These are phyloP conservation scores for Populus trichocarpa DNA, from an alignment of 441 rosid species.

Conservation along the genomic window DNA sequence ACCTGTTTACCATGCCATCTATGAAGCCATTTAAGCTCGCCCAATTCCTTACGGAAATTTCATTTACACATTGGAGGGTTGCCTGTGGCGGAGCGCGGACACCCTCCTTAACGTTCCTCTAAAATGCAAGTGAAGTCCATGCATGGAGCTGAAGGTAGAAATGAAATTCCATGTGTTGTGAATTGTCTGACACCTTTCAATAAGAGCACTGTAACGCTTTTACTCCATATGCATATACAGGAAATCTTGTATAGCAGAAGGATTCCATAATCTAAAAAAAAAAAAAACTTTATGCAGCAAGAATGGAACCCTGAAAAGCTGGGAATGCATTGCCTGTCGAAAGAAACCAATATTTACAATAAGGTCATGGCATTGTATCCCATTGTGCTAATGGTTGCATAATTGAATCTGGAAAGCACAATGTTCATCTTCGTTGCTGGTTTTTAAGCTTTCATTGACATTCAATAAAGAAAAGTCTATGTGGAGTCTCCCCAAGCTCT, in stretches of 20 bases:
- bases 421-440: not conserved
- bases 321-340: not conserved
- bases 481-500: not conserved
- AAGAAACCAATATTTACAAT: not conserved
- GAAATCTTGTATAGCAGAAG: not conserved
- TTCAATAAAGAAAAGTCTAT: not conserved
- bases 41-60: not conserved
- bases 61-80: not conserved
- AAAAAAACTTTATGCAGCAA: not conserved
- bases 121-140: not conserved
- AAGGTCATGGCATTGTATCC: not conserved
- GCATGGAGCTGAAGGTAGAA: not conserved
- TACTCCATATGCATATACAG: not conserved
- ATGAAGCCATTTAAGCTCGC: not conserved
- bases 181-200: not conserved
- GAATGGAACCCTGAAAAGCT: not conserved
- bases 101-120: too few species aligned
- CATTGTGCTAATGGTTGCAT: not conserved
- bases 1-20: not conserved
- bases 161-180: not conserved
- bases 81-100: not conserved
- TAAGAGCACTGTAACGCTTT: not conserved
- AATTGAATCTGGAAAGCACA: not conserved
- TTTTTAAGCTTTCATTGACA: not conserved
- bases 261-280: not conserved